Percentiles rank a stretch among this genome's conserved stretches.
Evolutionary conservation across 2,329 filamentous ascomycete genomes (phyloP).

Genomic region (Microsporum canis): DNA sequence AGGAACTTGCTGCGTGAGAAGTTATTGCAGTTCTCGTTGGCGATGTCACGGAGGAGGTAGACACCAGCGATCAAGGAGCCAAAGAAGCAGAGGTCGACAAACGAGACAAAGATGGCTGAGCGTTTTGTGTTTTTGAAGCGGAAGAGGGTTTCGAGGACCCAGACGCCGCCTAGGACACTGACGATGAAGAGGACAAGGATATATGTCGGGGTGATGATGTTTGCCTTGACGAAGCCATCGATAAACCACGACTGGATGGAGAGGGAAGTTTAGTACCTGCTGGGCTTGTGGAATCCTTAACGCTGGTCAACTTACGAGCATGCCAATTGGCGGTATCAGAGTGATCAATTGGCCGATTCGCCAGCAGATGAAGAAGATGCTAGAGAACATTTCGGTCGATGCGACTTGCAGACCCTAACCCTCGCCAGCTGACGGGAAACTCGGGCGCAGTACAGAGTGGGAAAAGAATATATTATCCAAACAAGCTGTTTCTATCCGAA

Average conservation of each 20-base stretch:
- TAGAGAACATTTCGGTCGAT: constrained; percentile 35
- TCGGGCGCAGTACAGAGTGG: neutral
- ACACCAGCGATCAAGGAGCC: constrained; percentile 53
- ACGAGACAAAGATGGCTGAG: constrained; percentile 48
- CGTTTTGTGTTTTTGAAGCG: constrained; percentile 48
- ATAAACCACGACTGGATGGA: constrained; percentile 46
- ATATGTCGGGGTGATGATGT: constrained; percentile 48
- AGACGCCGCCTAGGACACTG: constrained; percentile 49
- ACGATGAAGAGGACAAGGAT: constrained; percentile 56
- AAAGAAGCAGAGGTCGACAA: constrained; percentile 51
- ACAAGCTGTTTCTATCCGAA: neutral
- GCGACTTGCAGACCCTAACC: constrained; percentile 25
- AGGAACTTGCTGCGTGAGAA: constrained; percentile 45
- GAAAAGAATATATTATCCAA: neutral
- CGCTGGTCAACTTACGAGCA: constrained; percentile 37
- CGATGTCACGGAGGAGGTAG: constrained; percentile 47
- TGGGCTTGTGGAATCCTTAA: neutral
- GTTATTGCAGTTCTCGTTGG: constrained; percentile 55
- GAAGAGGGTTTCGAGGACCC: constrained; percentile 50
- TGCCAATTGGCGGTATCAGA: constrained; percentile 52
- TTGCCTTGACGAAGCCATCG: constrained; percentile 45
- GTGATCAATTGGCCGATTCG: constrained; percentile 51
- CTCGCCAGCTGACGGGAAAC: constrained; percentile 21
- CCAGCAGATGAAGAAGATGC: constrained; percentile 52
- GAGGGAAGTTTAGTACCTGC: neutral